These are phyloP conservation scores for Pseudonitzschia delicatissima DNA, from an alignment of 108 stramenopile genomes.

Conservation along the genomic window DNA sequence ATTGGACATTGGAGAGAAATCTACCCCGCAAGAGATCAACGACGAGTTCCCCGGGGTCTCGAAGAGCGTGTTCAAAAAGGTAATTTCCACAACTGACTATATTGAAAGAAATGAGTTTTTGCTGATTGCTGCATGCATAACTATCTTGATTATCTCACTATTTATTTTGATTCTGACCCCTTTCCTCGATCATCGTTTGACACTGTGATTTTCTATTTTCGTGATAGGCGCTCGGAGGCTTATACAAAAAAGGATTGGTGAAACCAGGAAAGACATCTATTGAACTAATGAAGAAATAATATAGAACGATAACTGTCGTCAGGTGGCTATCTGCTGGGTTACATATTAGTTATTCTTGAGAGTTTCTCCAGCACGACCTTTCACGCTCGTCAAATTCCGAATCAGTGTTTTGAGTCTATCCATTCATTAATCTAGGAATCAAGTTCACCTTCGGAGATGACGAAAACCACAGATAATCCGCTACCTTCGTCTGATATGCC, in stretches of 20 bases:
- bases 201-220: neutral
- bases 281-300: slow-evolving; percentile 29
- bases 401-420: neutral
- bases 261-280: slow-evolving; percentile 54
- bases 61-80: slow-evolving; percentile 38
- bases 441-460: slow-evolving; percentile 82
- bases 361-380: no score
- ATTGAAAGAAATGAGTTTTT: no score
- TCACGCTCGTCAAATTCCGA: neutral
- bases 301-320: no score
- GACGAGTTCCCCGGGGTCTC: slow-evolving; percentile 64
- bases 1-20: slow-evolving; percentile 74
- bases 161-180: neutral
- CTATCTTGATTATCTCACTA: no score
- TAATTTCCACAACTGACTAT: no score
- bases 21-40: slow-evolving; percentile 65
- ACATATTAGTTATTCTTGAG: neutral
- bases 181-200: neutral
- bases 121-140: no score
- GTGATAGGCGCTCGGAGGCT: slow-evolving; percentile 53
- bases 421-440: slow-evolving; percentile 83
- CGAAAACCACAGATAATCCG: slow-evolving; percentile 85
- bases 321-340: no score
- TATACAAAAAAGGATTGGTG: slow-evolving; percentile 64
- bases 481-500: slow-evolving; percentile 74